Percentiles rank a stretch among this genome's conserved stretches.
Evolutionary conservation across 192 early-diverging fungal species (phyloP).

Genomic region (Dimargaris cristalligena): DNA sequence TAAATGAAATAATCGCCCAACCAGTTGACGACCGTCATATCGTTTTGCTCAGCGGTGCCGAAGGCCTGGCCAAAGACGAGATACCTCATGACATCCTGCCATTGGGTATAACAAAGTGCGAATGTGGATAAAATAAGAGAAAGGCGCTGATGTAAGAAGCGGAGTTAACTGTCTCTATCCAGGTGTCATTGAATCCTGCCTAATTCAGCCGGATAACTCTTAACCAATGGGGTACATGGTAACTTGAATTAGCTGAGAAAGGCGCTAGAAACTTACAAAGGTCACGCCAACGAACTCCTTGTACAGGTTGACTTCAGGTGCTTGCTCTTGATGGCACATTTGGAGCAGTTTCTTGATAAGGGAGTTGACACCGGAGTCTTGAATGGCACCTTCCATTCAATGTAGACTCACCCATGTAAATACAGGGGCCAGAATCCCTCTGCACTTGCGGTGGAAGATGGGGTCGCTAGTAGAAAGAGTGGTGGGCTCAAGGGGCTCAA

Average conservation of each 20-base stretch:
- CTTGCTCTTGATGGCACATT: neutral
- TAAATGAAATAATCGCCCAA: constrained; percentile 4
- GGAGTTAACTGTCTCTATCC: no score
- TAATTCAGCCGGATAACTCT: no score
- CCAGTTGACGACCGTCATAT: constrained; percentile 14
- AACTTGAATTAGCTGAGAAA: no score
- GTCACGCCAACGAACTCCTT: neutral
- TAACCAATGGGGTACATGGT: no score
- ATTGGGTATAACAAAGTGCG: no score
- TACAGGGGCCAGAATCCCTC: constrained; percentile 20
- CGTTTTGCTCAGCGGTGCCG: neutral
- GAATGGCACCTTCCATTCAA: constrained; percentile 19
- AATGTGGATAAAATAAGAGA: no score
- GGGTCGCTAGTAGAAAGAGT: constrained; percentile 21
- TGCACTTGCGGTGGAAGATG: constrained; percentile 16
- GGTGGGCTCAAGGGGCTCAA: constrained; percentile 11
- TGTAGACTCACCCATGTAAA: constrained; percentile 15
- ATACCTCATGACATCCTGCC: neutral
- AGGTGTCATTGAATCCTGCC: no score
- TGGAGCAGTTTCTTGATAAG: neutral
- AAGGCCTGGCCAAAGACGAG: constrained; percentile 1
- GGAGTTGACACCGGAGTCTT: constrained; percentile 9
- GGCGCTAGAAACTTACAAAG: neutral
- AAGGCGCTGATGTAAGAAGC: no score
- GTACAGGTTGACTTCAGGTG: neutral